Conservation (phyloP, 768 basidiomycete species). For the Russula sp. region DNA sequence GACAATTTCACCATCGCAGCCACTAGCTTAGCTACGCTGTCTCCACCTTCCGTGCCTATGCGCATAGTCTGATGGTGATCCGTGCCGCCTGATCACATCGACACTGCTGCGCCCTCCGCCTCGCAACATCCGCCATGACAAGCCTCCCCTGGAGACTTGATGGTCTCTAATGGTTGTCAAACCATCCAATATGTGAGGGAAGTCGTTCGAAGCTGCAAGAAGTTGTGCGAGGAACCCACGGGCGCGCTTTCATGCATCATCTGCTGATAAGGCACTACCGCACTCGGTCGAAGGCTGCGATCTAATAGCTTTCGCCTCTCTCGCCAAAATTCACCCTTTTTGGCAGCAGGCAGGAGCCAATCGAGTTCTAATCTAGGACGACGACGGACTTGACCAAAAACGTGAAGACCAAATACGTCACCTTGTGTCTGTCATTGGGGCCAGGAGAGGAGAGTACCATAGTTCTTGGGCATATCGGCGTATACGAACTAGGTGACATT, state of each 20-base stretch:
- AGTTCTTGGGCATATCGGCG: neutral
- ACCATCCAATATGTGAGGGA: neutral
- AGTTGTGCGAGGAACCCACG: neutral
- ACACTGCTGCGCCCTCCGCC: too few relatives aligned
- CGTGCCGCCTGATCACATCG: too few relatives aligned
- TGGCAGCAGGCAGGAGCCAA: neutral
- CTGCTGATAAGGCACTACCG: neutral
- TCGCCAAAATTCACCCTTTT: neutral
- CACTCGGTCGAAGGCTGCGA: neutral
- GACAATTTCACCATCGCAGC: too few relatives aligned
- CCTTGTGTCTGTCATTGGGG: neutral
- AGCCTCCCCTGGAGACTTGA: neutral
- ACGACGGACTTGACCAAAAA: neutral
- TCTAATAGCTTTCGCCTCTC: neutral
- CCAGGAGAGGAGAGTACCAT: slow-evolving; percentile 1
- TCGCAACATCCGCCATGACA: too few relatives aligned
- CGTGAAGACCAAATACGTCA: neutral
- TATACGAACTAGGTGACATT: neutral
- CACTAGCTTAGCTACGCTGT: too few relatives aligned
- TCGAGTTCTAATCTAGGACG: neutral
- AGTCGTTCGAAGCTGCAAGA: neutral
- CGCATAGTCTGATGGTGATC: too few relatives aligned
- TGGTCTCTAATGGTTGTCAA: neutral
- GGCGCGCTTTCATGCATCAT: neutral
- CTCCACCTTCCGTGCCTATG: too few relatives aligned